Evolutionary conservation across 2,329 filamentous ascomycete species (phyloP).

Genomic region (Hirsutella thompsonii): DNA sequence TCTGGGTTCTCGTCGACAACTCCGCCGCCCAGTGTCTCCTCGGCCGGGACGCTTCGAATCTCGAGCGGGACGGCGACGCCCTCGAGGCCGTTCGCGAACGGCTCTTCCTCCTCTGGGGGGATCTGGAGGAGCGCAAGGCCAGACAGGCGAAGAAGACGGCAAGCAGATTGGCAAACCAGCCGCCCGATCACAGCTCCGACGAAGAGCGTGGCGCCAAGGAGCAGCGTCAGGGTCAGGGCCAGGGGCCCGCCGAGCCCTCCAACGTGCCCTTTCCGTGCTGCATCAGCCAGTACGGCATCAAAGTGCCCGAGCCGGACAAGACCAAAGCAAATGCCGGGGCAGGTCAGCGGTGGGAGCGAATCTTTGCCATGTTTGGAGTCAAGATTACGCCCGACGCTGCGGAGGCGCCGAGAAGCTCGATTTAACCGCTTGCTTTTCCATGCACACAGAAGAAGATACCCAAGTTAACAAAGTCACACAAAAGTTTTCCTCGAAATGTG

Average conservation of each 20-base stretch:
- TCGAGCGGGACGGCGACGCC: slow-evolving; percentile 36
- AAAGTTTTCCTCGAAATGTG: slow-evolving; percentile 3
- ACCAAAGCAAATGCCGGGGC: slow-evolving; percentile 30
- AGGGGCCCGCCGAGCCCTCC: slow-evolving; percentile 14
- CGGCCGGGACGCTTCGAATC: slow-evolving; percentile 34
- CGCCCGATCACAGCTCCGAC: slow-evolving; percentile 25
- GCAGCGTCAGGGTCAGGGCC: too few species aligned
- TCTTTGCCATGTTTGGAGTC: slow-evolving; percentile 54
- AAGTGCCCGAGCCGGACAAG: slow-evolving; percentile 24
- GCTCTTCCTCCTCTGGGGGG: slow-evolving; percentile 73
- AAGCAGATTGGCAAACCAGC: slow-evolving; percentile 9
- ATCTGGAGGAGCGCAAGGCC: slow-evolving; percentile 60
- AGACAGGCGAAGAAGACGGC: slow-evolving; percentile 14
- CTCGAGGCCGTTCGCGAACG: slow-evolving; percentile 50
- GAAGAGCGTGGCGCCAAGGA: slow-evolving; percentile 47
- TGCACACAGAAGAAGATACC: neutral
- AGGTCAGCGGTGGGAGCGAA: slow-evolving; percentile 43
- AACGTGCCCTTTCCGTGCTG: slow-evolving; percentile 58
- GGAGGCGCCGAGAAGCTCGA: neutral
- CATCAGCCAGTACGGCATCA: slow-evolving; percentile 57
- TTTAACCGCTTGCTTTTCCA: neutral
- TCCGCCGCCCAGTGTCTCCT: slow-evolving; percentile 33
- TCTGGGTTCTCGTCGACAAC: slow-evolving; percentile 61
- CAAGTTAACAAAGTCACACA: slow-evolving; percentile 1
- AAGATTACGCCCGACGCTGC: slow-evolving; percentile 27